Conservation (phyloP, 495 filamentous ascomycete genomes). For the Neurospora africana region DNA sequence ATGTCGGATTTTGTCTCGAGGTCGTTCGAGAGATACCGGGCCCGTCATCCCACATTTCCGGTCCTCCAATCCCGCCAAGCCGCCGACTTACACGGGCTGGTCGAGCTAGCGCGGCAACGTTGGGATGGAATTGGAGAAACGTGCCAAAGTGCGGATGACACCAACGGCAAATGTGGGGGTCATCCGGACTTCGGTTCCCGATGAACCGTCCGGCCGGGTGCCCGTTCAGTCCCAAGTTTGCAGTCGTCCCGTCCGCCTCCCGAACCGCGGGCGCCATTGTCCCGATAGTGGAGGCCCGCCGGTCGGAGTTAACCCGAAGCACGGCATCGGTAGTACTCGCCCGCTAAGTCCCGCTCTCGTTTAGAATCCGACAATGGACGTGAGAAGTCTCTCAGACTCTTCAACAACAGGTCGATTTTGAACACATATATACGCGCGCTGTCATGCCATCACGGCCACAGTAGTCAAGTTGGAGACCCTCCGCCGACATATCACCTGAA, state of each 20-base stretch:
- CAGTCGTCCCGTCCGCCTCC: not conserved
- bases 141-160: not conserved
- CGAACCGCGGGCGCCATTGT: not conserved
- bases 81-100: not conserved
- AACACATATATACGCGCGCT: too few relatives aligned
- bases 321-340: not conserved
- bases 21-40: not conserved
- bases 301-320: not conserved
- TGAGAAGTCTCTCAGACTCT: not conserved
- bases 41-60: not conserved
- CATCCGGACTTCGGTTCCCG: not conserved
- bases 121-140: not conserved
- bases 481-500: not conserved
- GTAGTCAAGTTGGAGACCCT: not conserved
- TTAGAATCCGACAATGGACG: not conserved
- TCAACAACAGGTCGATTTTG: not conserved
- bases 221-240: not conserved
- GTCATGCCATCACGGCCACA: too few relatives aligned
- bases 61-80: not conserved
- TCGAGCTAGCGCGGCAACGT: not conserved
- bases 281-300: not conserved
- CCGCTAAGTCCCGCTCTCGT: not conserved
- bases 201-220: not conserved
- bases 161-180: not conserved
- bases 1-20: not conserved